Evolutionary conservation across 805 yeast species (phyloP).

Genomic region (Yamadazyma endophytica): DNA sequence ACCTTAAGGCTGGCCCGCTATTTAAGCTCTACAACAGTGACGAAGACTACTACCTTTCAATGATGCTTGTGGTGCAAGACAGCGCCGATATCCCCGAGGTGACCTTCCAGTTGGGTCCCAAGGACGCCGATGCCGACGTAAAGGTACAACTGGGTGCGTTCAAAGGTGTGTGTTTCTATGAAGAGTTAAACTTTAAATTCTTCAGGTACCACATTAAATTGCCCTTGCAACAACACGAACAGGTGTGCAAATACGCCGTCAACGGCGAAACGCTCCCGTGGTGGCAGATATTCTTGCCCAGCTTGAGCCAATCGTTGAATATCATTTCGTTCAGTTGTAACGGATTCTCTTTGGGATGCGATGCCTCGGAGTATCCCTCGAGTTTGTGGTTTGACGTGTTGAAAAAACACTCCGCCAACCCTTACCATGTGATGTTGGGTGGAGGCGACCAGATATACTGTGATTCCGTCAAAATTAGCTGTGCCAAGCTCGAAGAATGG

Average conservation of each 20-base stretch:
- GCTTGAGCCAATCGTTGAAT: slow-evolving; percentile 65
- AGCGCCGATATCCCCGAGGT: slow-evolving; percentile 20
- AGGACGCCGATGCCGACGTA: slow-evolving; percentile 7
- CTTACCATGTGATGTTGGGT: slow-evolving; percentile 91
- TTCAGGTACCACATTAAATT: slow-evolving; percentile 63
- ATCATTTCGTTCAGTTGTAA: slow-evolving; percentile 83
- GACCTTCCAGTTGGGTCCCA: slow-evolving; percentile 35
- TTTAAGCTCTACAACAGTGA: slow-evolving; percentile 62
- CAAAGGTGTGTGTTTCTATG: slow-evolving; percentile 41
- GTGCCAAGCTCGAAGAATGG: slow-evolving; percentile 61
- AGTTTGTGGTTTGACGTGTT: slow-evolving; percentile 86
- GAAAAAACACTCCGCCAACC: slow-evolving; percentile 48
- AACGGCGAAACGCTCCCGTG: slow-evolving; percentile 35
- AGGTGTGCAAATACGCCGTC: slow-evolving; percentile 58
- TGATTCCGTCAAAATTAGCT: slow-evolving; percentile 67
- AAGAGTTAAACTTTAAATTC: slow-evolving; percentile 48
- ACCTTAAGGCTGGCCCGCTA: slow-evolving; percentile 72
- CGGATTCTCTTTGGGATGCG: slow-evolving; percentile 77
- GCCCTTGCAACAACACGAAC: slow-evolving; percentile 46
- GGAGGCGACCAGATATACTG: slow-evolving; percentile 97
- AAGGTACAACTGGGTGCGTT: slow-evolving; percentile 37
- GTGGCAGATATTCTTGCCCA: slow-evolving; percentile 70
- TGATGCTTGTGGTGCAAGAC: slow-evolving; percentile 60
- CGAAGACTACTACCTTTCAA: slow-evolving; percentile 66
- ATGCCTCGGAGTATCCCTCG: slow-evolving; percentile 63